Evolutionary conservation across 805 yeast species (phyloP).

Genomic region (Dipodascus geniculatus): DNA sequence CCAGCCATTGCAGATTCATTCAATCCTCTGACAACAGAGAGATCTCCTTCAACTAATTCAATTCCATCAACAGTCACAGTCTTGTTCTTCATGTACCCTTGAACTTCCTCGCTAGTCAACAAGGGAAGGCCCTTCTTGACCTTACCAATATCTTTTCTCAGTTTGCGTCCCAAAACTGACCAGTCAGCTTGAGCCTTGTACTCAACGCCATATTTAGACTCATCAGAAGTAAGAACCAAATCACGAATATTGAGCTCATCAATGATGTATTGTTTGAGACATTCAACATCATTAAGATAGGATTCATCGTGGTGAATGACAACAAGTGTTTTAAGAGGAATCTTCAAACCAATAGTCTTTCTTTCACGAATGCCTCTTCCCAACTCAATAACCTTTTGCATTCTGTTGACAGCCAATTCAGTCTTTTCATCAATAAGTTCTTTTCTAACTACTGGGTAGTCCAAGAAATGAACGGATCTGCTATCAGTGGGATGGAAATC

Average conservation of each 20-base stretch:
- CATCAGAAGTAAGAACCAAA: conserved; percentile 78
- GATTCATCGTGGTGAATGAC: conserved; percentile 68
- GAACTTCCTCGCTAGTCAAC: conserved; percentile 74
- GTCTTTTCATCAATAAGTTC: conserved; percentile 73
- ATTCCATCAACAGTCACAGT: conserved; percentile 81
- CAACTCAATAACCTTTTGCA: conserved; percentile 93
- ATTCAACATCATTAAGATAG: conserved; percentile 67
- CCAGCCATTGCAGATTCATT: conserved; percentile 45
- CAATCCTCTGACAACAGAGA: conserved; percentile 80
- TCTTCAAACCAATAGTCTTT: conserved; percentile 85
- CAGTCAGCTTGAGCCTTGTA: conserved; percentile 96
- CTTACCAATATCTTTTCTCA: conserved; percentile 84
- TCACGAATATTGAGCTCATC: conserved; percentile 93
- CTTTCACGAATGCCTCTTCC: conserved; percentile 97
- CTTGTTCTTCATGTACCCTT: conserved; percentile 58
- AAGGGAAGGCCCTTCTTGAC: conserved; percentile 89
- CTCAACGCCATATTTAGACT: conserved; percentile 80
- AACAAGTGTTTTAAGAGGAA: conserved; percentile 81
- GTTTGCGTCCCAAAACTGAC: conserved; percentile 96
- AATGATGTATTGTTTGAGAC: conserved; percentile 63
- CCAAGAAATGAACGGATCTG: conserved; percentile 86
- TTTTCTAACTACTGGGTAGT: conserved; percentile 75
- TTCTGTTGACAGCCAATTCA: conserved; percentile 81
- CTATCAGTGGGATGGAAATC: conserved; percentile 39
- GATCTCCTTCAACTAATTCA: conserved; percentile 73